Percentiles rank a stretch among this genome's conserved stretches.
Conservation (phyloP, 495 filamentous ascomycete genomes). For the Durotheca rogersii region DNA sequence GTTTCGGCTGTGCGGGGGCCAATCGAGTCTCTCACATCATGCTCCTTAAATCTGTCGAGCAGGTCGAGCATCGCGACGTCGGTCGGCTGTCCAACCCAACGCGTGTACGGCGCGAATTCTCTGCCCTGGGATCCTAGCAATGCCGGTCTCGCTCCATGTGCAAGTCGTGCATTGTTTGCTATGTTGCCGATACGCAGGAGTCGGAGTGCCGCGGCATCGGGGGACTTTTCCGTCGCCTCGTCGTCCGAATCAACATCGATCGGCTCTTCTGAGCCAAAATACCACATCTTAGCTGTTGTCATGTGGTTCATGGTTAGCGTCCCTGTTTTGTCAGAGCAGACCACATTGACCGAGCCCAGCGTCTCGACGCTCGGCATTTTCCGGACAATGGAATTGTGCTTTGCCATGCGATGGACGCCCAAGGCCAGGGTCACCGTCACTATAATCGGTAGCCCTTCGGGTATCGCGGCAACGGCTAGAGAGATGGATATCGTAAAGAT, state of each 20-base stretch:
- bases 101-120: slow-evolving; percentile 65
- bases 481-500: slow-evolving; percentile 99
- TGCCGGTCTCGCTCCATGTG: slow-evolving; percentile 69
- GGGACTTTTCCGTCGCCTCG: slow-evolving; percentile 56
- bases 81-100: slow-evolving; percentile 96
- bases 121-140: slow-evolving; percentile 71
- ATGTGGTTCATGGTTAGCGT: slow-evolving; percentile 97
- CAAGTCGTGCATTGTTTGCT: slow-evolving; percentile 89
- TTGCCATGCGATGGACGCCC: slow-evolving; percentile 93
- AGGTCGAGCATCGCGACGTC: slow-evolving; percentile 95
- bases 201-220: slow-evolving; percentile 69
- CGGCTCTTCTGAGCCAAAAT: slow-evolving; percentile 69
- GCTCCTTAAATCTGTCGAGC: slow-evolving; percentile 82
- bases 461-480: slow-evolving; percentile 93
- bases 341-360: slow-evolving; percentile 95
- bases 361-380: slow-evolving; percentile 96
- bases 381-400: slow-evolving; percentile 88
- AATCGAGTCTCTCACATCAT: slow-evolving; percentile 83
- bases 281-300: slow-evolving; percentile 97
- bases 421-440: slow-evolving; percentile 95
- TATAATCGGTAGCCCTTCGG: slow-evolving; percentile 95
- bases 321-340: slow-evolving; percentile 97
- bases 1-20: slow-evolving; percentile 77
- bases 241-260: slow-evolving; percentile 75
- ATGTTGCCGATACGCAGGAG: slow-evolving; percentile 91